Conservation (phyloP, 2,329 filamentous ascomycete species). For the Coleophoma cylindrospora region DNA sequence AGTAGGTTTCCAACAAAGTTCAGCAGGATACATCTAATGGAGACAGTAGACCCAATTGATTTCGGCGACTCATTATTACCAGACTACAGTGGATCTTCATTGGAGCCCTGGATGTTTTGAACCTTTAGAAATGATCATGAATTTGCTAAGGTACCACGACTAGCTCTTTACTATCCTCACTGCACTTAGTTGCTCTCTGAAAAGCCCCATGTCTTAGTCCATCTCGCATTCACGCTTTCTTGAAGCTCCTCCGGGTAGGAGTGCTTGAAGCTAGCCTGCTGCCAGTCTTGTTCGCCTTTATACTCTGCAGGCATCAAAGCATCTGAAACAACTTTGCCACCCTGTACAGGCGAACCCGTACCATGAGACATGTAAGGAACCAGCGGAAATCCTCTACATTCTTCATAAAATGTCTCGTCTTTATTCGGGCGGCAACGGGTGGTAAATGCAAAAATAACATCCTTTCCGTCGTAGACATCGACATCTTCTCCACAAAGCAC, state of each 20-base stretch:
- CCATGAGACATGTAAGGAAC: constrained; percentile 44
- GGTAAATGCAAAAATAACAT: constrained; percentile 43
- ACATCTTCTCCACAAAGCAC: constrained; percentile 44
- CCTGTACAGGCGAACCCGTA: constrained; percentile 21
- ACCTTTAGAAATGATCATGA: neutral
- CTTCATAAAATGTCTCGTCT: constrained; percentile 40
- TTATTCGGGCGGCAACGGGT: constrained; percentile 39
- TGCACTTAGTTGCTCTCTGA: neutral
- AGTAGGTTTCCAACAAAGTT: constrained; percentile 34
- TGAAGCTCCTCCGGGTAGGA: constrained; percentile 35
- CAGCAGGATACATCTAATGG: neutral
- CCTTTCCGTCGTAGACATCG: constrained; percentile 38
- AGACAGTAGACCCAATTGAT: neutral
- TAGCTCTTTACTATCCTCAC: neutral
- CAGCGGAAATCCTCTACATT: constrained; percentile 36
- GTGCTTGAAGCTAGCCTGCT: constrained; percentile 26
- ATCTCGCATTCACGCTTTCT: constrained; percentile 30
- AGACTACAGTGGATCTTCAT: too few species aligned
- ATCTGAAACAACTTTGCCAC: constrained; percentile 42
- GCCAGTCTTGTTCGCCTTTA: constrained; percentile 27
- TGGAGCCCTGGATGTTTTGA: neutral
- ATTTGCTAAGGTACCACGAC: too few species aligned
- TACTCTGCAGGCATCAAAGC: constrained; percentile 38
- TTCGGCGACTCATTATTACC: neutral
- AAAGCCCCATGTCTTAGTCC: constrained; percentile 25